Evolutionary conservation across 2,329 filamentous ascomycete species (phyloP).

Genomic region (Phaeosphaeria sp.): DNA sequence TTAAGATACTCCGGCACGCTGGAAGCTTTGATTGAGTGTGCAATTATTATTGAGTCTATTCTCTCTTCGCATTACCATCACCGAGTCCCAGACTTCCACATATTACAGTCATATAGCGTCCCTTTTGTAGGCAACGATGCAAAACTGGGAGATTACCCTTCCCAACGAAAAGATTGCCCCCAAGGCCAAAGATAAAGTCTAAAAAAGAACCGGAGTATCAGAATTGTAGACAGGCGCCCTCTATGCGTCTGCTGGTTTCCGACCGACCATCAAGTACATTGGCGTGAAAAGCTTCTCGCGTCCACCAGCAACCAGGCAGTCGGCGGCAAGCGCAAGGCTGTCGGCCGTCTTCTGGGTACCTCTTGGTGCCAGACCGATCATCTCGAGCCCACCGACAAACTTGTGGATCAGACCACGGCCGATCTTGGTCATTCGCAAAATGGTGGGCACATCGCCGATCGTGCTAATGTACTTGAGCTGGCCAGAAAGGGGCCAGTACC

Average conservation of each 20-base stretch:
- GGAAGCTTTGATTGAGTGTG: not conserved
- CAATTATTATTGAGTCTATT: slow-evolving; percentile 4
- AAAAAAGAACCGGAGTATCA: slow-evolving; percentile 8
- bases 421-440: slow-evolving; percentile 86
- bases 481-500: slow-evolving; percentile 93
- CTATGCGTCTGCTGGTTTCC: slow-evolving; percentile 70
- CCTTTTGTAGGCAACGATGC: slow-evolving; percentile 17
- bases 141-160: slow-evolving; percentile 19
- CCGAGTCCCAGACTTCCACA: slow-evolving; percentile 16
- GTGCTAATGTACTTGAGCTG: slow-evolving; percentile 83
- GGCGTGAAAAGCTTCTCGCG: slow-evolving; percentile 94
- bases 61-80: slow-evolving; percentile 30
- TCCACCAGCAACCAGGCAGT: slow-evolving; percentile 85
- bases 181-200: slow-evolving; percentile 14
- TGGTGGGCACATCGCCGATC: slow-evolving; percentile 80
- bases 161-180: slow-evolving; percentile 20
- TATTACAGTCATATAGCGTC: slow-evolving; percentile 38
- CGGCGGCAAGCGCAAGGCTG: slow-evolving; percentile 79
- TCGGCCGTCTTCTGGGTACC: slow-evolving; percentile 97
- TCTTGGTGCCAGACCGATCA: slow-evolving; percentile 73
- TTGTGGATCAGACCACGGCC: slow-evolving; percentile 78
- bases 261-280: slow-evolving; percentile 96
- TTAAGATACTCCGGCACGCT: not conserved
- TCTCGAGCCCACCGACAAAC: slow-evolving; percentile 79
- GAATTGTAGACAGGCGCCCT: slow-evolving; percentile 4